Percentiles rank a stretch among this genome's conserved stretches.
Evolutionary conservation across 139 green algal genomes (phyloP).

Genomic region (Yamagishiella unicocca): DNA sequence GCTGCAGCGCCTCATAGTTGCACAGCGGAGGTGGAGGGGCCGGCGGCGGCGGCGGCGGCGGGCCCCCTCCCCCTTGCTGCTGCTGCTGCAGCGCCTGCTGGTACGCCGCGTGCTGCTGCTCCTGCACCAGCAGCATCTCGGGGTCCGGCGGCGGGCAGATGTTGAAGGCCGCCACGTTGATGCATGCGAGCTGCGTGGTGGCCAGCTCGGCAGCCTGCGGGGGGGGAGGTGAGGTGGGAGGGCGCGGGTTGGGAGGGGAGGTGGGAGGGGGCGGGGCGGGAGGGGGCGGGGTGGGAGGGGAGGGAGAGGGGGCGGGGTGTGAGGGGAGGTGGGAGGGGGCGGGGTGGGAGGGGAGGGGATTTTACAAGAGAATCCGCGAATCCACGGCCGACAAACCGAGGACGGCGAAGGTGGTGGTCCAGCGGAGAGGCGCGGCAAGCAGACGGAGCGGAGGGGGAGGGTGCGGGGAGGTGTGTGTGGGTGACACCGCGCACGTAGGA

Average conservation of each 20-base stretch:
- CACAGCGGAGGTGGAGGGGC: slow-evolving; percentile 58
- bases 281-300: background rate
- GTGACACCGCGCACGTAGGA: background rate
- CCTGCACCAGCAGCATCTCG: background rate
- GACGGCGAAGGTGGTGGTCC: too few species aligned
- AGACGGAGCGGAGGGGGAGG: background rate
- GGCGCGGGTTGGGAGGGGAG: background rate
- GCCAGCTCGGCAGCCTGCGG: slow-evolving; percentile 63
- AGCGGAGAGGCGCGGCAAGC: too few species aligned
- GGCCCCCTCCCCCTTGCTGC: background rate
- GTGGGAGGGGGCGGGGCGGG: too few species aligned
- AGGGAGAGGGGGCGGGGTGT: background rate
- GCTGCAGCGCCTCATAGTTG: slow-evolving; percentile 82
- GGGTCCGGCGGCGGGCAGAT: slow-evolving; percentile 55
- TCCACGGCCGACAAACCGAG: too few species aligned
- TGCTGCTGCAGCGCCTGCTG: background rate
- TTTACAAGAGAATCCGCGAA: too few species aligned
- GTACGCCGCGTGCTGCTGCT: background rate
- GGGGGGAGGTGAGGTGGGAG: background rate
- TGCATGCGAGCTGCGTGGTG: slow-evolving; percentile 51
- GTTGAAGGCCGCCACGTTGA: slow-evolving; percentile 52
- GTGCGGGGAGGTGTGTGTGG: background rate
- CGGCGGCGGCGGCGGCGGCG: background rate
- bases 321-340: background rate
- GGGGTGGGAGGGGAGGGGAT: too few species aligned